These are phyloP conservation scores for Colletotrichum siamense DNA, from an alignment of 2,329 filamentous ascomycete species.

Conservation along the genomic window DNA sequence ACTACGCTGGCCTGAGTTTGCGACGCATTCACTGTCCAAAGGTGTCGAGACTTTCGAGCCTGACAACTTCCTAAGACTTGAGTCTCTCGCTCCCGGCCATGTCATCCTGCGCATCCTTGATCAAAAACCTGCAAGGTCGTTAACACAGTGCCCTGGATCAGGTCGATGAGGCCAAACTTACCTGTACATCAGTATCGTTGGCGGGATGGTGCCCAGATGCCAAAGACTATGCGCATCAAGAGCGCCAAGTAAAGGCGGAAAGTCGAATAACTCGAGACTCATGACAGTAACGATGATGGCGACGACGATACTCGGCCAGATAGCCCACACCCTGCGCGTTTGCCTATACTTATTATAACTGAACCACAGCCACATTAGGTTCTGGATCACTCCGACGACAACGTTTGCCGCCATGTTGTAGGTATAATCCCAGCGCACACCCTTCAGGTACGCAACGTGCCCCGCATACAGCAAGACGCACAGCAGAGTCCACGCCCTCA, in stretches of 20 bases:
- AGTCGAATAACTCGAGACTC: constrained; percentile 95
- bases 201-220: constrained; percentile 92
- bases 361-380: constrained; percentile 86
- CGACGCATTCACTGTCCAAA: background rate
- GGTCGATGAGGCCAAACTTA: constrained; percentile 54
- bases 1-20: background rate
- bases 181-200: constrained; percentile 93
- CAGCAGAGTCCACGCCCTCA: constrained; percentile 76
- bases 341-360: constrained; percentile 76
- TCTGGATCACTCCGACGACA: constrained; percentile 78
- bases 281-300: constrained; percentile 92
- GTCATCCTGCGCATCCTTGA: constrained; percentile 86
- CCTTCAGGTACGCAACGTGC: constrained; percentile 84
- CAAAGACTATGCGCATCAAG: constrained; percentile 95
- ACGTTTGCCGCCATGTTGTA: constrained; percentile 99
- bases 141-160: background rate
- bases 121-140: constrained; percentile 69
- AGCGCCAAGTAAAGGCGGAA: constrained; percentile 81
- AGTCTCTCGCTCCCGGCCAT: constrained; percentile 71
- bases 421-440: constrained; percentile 90
- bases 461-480: constrained; percentile 74
- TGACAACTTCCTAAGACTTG: constrained; percentile 63
- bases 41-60: background rate
- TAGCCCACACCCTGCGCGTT: constrained; percentile 77
- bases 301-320: constrained; percentile 89